These are phyloP conservation scores for Lipomyces yamadae DNA, from an alignment of 805 yeast species.

Conservation along the genomic window DNA sequence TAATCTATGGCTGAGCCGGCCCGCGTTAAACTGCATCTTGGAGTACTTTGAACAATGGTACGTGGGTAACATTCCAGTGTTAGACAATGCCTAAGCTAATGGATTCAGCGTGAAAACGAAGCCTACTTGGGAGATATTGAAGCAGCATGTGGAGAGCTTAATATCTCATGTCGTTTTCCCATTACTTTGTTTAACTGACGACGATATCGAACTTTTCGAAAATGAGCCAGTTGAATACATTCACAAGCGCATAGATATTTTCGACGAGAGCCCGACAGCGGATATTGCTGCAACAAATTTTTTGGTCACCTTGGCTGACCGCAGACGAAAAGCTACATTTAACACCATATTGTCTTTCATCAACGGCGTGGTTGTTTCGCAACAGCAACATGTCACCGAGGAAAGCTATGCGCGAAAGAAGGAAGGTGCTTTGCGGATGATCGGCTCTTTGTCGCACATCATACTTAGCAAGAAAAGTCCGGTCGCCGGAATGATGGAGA, in stretches of 20 bases:
- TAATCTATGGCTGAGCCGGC: conserved; percentile 69
- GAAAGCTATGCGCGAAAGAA: conserved; percentile 59
- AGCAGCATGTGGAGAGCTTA: conserved; percentile 67
- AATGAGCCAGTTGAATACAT: conserved; percentile 89
- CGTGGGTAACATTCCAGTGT: not conserved
- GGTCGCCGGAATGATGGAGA: conserved; percentile 66
- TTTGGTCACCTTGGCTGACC: conserved; percentile 70
- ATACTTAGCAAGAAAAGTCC: conserved; percentile 62
- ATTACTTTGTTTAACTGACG: conserved; percentile 69
- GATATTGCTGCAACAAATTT: conserved; percentile 81
- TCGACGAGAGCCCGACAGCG: conserved; percentile 67
- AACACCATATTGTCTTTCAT: conserved; percentile 67
- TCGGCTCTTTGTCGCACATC: conserved; percentile 70
- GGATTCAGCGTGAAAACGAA: conserved; percentile 57
- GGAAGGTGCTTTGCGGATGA: conserved; percentile 79
- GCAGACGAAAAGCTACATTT: conserved; percentile 64
- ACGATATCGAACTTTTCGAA: conserved; percentile 73
- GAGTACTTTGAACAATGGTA: conserved; percentile 30
- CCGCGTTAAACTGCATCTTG: conserved; percentile 63
- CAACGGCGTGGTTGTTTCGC: conserved; percentile 48
- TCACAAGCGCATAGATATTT: conserved; percentile 65
- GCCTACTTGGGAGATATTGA: conserved; percentile 67
- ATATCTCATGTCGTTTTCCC: conserved; percentile 78
- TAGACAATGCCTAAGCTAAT: not conserved
- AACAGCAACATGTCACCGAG: conserved; percentile 44